Evolutionary conservation across 345 rosid species (phyloP).

Genomic region (Populus pruinosa): DNA sequence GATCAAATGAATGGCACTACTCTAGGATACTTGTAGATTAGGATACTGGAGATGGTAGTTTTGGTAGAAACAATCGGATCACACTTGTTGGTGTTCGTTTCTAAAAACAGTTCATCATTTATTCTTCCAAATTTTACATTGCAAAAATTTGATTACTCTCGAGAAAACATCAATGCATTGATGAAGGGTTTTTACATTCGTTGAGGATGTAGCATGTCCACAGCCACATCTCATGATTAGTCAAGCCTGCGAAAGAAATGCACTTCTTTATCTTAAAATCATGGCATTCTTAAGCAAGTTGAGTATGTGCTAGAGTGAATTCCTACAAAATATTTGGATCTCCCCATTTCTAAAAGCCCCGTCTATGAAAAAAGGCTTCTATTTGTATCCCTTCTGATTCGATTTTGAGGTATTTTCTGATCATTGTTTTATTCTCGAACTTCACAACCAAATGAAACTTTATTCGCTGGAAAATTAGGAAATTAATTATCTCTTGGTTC

Average conservation of each 20-base stretch:
- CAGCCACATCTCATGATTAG: not conserved
- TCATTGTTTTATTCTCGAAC: not conserved
- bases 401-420: not conserved
- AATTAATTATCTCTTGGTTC: not conserved
- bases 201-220: not conserved
- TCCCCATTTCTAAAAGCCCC: not conserved
- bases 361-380: not conserved
- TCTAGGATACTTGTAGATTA: constrained; percentile 27
- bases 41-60: not conserved
- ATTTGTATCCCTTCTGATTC: no score
- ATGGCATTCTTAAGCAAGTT: not conserved
- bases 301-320: not conserved
- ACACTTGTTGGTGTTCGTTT: not conserved
- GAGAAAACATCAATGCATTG: not conserved
- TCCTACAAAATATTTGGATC: not conserved
- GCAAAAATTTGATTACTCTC: not conserved
- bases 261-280: not conserved
- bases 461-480: not conserved
- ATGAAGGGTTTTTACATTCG: not conserved
- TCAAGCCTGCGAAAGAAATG: not conserved
- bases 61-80: not conserved
- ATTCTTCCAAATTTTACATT: not conserved
- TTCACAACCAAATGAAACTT: not conserved
- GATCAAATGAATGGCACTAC: constrained; percentile 29
- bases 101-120: not conserved